Evolutionary conservation across 1,139 yeast genomes (phyloP).

Genomic region (Diutina ranongensis): DNA sequence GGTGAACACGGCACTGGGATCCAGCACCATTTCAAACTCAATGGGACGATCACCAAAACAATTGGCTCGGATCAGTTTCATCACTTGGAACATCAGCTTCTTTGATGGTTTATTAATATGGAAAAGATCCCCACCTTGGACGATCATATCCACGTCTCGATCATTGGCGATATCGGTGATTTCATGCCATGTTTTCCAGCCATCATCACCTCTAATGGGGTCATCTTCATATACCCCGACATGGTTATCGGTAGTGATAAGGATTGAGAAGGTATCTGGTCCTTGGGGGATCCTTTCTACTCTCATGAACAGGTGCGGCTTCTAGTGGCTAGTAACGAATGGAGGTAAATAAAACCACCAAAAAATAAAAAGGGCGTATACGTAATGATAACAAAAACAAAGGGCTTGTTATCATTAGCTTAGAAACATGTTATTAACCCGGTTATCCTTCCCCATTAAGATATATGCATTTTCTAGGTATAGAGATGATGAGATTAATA

Average conservation of each 20-base stretch:
- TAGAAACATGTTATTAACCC: no score
- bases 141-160: conserved; percentile 73
- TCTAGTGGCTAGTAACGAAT: no score
- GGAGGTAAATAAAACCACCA: no score
- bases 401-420: no score
- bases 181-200: conserved; percentile 82
- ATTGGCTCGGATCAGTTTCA: conserved; percentile 54
- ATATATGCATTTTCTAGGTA: neutral
- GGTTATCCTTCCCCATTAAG: no score
- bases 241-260: conserved; percentile 91
- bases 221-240: conserved; percentile 89
- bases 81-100: conserved; percentile 76
- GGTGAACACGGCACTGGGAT: conserved; percentile 52
- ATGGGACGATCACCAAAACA: conserved; percentile 88
- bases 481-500: no score
- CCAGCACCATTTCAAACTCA: conserved; percentile 74
- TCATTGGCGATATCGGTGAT: conserved; percentile 63
- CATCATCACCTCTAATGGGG: conserved; percentile 83
- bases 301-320: no score
- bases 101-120: conserved; percentile 85
- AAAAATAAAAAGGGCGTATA: no score
- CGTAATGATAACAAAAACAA: no score
- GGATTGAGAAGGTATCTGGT: conserved; percentile 58
- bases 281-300: conserved; percentile 22
- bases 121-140: conserved; percentile 90